Conservation (phyloP, 179 eudicot genomes). For the Monotropa hypopitys region DNA sequence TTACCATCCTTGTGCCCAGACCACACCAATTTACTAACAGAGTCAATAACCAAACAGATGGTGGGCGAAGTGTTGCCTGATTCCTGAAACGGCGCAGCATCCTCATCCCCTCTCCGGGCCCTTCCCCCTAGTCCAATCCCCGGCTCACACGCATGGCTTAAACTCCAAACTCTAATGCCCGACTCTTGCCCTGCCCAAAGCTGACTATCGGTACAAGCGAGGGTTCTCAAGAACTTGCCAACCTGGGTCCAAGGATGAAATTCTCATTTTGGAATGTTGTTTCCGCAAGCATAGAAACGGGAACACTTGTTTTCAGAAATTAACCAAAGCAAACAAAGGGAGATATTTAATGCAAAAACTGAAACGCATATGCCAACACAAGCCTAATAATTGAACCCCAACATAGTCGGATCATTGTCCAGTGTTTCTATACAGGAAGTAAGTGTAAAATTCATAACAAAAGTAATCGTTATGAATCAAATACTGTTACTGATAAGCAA, state of each 20-base stretch:
- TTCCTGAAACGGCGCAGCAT: constrained; percentile 84
- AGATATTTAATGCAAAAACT: too few species aligned
- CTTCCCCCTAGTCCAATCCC: constrained; percentile 62
- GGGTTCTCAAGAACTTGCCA: constrained; percentile 67
- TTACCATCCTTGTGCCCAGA: constrained; percentile 95
- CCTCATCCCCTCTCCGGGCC: constrained; percentile 78
- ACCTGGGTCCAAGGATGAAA: constrained; percentile 12
- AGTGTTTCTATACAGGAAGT: background rate
- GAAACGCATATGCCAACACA: too few species aligned
- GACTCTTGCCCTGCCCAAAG: constrained; percentile 96
- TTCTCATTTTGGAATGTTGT: background rate
- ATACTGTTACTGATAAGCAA: background rate
- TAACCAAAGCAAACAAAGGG: too few species aligned
- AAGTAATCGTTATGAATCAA: background rate
- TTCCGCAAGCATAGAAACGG: background rate
- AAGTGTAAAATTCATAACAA: background rate
- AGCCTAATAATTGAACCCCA: too few species aligned
- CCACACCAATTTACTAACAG: constrained; percentile 72
- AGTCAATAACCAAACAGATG: constrained; percentile 54
- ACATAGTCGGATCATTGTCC: too few species aligned
- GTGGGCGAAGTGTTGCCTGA: constrained; percentile 58
- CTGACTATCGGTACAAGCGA: constrained; percentile 71
- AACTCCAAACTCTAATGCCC: constrained; percentile 79
- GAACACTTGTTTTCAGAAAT: background rate
- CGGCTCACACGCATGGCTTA: constrained; percentile 45